phyloP scores from a whole-genome alignment of 805 yeast species.

The Kuraishia hungarica region DNA sequence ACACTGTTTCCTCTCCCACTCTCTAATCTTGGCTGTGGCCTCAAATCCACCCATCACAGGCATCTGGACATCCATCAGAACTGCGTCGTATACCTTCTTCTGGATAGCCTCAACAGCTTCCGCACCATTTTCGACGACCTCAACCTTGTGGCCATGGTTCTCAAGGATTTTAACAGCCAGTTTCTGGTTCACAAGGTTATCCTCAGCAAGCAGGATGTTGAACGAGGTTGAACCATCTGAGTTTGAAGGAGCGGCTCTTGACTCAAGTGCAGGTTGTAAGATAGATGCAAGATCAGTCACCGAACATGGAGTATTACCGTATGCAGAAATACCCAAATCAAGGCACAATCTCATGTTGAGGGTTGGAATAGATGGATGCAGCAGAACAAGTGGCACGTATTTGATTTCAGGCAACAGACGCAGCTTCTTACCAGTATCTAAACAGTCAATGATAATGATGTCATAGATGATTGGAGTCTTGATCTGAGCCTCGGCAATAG shows the following conservation, averaged over 20 bases:
- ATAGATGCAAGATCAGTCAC: constrained; percentile 76
- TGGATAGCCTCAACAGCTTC: constrained; percentile 75
- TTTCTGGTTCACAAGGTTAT: constrained; percentile 80
- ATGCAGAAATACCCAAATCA: constrained; percentile 80
- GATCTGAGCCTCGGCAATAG: constrained; percentile 49
- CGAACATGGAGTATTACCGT: constrained; percentile 84
- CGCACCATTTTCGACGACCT: constrained; percentile 79
- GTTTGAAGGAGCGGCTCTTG: constrained; percentile 71
- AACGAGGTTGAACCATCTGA: constrained; percentile 72
- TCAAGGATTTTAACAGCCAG: constrained; percentile 79
- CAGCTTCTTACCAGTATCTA: constrained; percentile 64
- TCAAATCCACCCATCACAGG: constrained; percentile 96
- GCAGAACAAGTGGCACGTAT: constrained; percentile 74
- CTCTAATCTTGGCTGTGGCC: constrained; percentile 78
- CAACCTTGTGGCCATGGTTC: constrained; percentile 77
- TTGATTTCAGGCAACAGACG: constrained; percentile 69
- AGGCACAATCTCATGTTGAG: constrained; percentile 75
- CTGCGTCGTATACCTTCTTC: constrained; percentile 63
- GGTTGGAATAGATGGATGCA: constrained; percentile 68
- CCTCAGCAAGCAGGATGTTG: constrained; percentile 76
- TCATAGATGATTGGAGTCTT: constrained; percentile 57
- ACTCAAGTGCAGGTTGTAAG: constrained; percentile 76
- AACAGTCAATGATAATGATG: constrained; percentile 73
- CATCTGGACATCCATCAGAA: constrained; percentile 92
- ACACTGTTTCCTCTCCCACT: constrained; percentile 76